Evolutionary conservation across 371 early-diverging fungal genomes (phyloP), one percentile per base, ranked within the genome.

Genomic region (Fennellomyces sp.): DNA sequence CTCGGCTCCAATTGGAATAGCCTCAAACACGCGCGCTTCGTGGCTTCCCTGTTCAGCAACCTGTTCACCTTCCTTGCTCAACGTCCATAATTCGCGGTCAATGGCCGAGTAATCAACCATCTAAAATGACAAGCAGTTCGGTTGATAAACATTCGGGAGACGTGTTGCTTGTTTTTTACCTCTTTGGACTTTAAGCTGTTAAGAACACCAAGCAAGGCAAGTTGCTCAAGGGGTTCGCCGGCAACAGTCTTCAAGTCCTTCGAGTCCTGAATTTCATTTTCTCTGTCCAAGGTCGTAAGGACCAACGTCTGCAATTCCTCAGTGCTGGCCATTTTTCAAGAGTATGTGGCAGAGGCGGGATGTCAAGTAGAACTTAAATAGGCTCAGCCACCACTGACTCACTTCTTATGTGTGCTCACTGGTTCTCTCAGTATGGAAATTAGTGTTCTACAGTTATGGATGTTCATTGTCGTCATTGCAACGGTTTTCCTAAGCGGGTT

Each of bases 21-120:
- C 91, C 52, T 89, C 80, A 76, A 96, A 97, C 31, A 97, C 94
- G 60, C 88, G 89, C 41, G 91, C 97, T 78, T 97, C 98, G 67
- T 96, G 95, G 69, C 93, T 93, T 57, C 98, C 98, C 49, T 83
- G 79, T 38, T 90, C 85, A 30, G 90, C 91, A 61, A 97, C 84
- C 56, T 91, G 91, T 42, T 80, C 63, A 47, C 97, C 98, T 78
- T 98, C 97, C 28, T 81, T 83, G 15, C 95, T 94, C 65, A 97
- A 74, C 47, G 77, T 74, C 90, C 93, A 95, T 28, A 79, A 68
- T 72, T 96, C 94, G 57, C 70, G 69, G 27, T 92, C 92, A 36
- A 96, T 84, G n/a, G 93, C 70, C 58, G 83, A 78, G 73, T 92
- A 96, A 15, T 80, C 70, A 56, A 96, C 80, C 89, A 97, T 95